Base-by-base conservation (phyloP, 176 grass and related monocot species). In the Hsuehochloa calcarea region DNA sequence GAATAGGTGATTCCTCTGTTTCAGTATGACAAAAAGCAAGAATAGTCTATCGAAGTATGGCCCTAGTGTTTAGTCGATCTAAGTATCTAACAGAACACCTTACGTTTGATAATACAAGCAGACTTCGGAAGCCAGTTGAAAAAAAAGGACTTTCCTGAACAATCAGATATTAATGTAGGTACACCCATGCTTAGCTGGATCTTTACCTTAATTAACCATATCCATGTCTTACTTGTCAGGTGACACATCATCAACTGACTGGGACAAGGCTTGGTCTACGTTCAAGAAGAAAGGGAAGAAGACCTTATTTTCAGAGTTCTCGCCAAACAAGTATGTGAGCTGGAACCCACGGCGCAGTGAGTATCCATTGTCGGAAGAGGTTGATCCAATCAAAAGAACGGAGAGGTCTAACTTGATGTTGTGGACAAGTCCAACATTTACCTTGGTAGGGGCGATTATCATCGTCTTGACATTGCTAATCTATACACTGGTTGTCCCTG, bases 401-500 rank as follows among this genome's bases (percentile, higher is more conserved):
- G 93, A 99, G 85, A 91, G 92, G 55, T 88, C 92, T 23, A 94
- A 96, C 80, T 86, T 99, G 51, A 89, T 86, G 92, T 11, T 96
- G 12, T 99, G 92, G 97, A 96, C 93, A 55, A 99, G 97, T 82
- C 90, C 97, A 45, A 89, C 22, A 49, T 99, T 99, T 90, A 96
- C 97, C 61, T 80, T 99, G n/a, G 88, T 80, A 44, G 92, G 90
- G 39, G 97, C 93, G 0, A 94, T 99, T 75, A 44, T 92, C 65
- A 86, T 99, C 35, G 68, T 96, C 61, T 91, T 87, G 5, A 85
- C 93, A 88, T 90, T 96, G 60, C 84, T 96, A 75, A 84, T 94
- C 14, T 99, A 96, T 75, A 96, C 92, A 44, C 60, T 99, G 5
- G 39, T 90, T 87, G 68, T 80, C 78, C 93, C 93, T 59, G 77